Base-by-base conservation (phyloP, 176 grass and related monocot genomes). In the Calamus simplicifolius region DNA sequence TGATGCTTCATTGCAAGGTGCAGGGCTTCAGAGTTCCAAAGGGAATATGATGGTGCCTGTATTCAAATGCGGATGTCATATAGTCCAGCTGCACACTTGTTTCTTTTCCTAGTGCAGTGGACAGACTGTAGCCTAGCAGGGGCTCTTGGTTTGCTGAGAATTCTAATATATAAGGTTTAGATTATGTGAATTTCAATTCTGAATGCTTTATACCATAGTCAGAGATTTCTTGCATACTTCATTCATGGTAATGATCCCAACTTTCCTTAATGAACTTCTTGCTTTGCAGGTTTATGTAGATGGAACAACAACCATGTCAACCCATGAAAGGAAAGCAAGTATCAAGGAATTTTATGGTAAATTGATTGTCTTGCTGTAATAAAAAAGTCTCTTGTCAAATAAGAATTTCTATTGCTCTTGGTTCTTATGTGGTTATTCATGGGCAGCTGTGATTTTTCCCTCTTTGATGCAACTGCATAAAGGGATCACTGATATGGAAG, bases 71-170 rank as follows among this genome's bases (percentile, higher is more conserved):
- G 83, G 28, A 62, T 96, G 75, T 96, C 91, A 50, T 96, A 90
- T 73, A 96, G 86, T 63, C 80, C 86, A 16, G 83, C 80, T 12
- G 86, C 91, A 19, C 75, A 69, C 3, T 81, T 96, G 30, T 77
- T 96, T 80, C 80, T 96, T 67, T 90, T 96, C 72, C 77, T 95
- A 16, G 83, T 96, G 16, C 91, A 90, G 72, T 96, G 91, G 91
- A 90, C 74, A 4, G 91, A 96, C 29, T 96, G 91, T 66, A 85
- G 80, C 74, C 86, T 96, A 51, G 91, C 91, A 13, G 91, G 86
- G 35, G 91, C 83, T 54, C 83, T 96, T 13, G 91, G 91, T 2
- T 77, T 96, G 23, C 75, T 96, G 53, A 81, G 86, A 80, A 69
- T 96, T 35, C 80, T 96, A 18, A 90, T 96, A 14, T 96, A 96